phyloP scores from a whole-genome alignment of 2,329 filamentous ascomycete species.

The Aspergillus fischeri region DNA sequence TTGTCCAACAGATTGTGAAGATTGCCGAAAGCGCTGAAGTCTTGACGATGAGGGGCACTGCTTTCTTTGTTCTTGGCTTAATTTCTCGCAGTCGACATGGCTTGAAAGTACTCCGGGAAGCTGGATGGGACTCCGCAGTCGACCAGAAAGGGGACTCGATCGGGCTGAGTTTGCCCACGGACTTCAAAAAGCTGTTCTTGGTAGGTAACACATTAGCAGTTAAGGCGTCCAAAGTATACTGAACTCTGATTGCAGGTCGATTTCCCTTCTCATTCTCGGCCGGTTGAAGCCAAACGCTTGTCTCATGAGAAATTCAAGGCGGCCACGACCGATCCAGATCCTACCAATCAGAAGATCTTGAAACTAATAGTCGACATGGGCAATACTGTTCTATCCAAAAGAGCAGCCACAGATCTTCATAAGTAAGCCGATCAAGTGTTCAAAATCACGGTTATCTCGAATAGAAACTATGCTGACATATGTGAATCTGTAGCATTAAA shows the following conservation, averaged over 20 bases:
- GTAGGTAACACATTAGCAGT: constrained; percentile 44
- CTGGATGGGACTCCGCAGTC: constrained; percentile 90
- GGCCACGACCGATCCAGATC: constrained; percentile 59
- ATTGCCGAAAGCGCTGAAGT: constrained; percentile 87
- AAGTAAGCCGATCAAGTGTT: constrained; percentile 36
- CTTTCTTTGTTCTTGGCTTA: constrained; percentile 90
- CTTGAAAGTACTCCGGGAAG: constrained; percentile 81
- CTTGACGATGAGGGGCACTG: constrained; percentile 89
- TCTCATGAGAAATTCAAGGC: constrained; percentile 49
- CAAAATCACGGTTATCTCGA: not conserved
- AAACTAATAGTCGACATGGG: constrained; percentile 83
- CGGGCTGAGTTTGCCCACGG: constrained; percentile 78
- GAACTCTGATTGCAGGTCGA: constrained; percentile 23
- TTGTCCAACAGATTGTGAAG: constrained; percentile 78
- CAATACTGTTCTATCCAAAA: constrained; percentile 89
- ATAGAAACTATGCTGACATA: not conserved
- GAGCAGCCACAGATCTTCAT: constrained; percentile 74
- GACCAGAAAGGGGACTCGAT: constrained; percentile 77
- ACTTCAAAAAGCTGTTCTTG: constrained; percentile 75
- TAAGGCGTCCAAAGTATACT: not conserved
- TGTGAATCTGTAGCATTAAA: constrained; percentile 60
- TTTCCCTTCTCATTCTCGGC: constrained; percentile 36
- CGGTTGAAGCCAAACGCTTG: constrained; percentile 40
- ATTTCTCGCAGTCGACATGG: constrained; percentile 91
- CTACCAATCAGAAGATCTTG: constrained; percentile 68